Base-by-base conservation (phyloP, 768 basidiomycete genomes). In the Auricularia auricula-judae region DNA sequence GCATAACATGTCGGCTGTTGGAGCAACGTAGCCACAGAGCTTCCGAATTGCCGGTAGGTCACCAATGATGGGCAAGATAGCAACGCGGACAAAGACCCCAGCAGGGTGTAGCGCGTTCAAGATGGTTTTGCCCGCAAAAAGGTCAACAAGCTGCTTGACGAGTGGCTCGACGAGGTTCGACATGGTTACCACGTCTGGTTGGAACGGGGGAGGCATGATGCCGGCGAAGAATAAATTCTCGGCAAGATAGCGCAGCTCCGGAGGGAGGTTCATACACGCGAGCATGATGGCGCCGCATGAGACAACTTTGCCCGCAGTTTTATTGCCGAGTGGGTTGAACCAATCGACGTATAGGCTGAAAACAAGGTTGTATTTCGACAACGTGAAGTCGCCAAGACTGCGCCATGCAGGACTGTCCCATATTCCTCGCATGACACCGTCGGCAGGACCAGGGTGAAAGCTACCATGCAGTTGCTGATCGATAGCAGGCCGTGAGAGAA, bases 201-300 rank as follows among this genome's bases (percentile, higher is more conserved):
- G 72, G 0, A 71, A 66, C 0, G 79, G 80, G 0, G 80, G 78
- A 3, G 78, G 77, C 33, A 80, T 76, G 63, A 81, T 67, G 0
- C 74, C 78, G 1, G 72, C 77, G 0, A 81, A 69, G 64, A 72
- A 80, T 69, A 81, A 73, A 64, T 81, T 80, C 66, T 79, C 75
- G 0, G 67, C 56, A 18, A 71, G 66, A 59, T 74, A 71, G 3
- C 73, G 71, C 1, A 75, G 29, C 4, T 67, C 61, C 3, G 68
- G 66, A 3, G 79, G 79, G 1, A 79, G 69, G 61, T 78, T 78
- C 12, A 77, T 63, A 63, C 77, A 77, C 1, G 71, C 70, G 59
- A 79, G 62, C 21, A 73, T 74, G 11, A 77, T 72, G 0, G 71
- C 67, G 3, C 76, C 75, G 7, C 72, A 63, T 2, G 74, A 78